Evolutionary conservation across 2,329 filamentous ascomycete species (phyloP), one percentile per base, ranked within the genome.

Genomic region (Verticillium albo-atrum): DNA sequence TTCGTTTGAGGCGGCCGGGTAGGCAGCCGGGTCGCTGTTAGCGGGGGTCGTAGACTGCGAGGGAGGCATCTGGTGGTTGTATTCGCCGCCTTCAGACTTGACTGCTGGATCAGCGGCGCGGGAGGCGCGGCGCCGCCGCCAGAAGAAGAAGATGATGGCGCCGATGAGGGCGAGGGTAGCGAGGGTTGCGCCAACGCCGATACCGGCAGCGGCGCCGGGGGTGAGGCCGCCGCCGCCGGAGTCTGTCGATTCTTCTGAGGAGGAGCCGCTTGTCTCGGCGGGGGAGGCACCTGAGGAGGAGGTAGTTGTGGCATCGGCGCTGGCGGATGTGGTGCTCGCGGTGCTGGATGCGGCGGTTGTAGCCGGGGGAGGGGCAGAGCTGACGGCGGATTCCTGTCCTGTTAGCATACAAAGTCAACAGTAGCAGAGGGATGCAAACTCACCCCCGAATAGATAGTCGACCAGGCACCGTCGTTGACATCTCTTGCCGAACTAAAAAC

Each of bases 391-490:
- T 50, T 25, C 57, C 20, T 52, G 15, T n/a, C 4, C 15, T 7
- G 54, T 25, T 6, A 6, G 6, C 2, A n/a, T 10, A 26, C 20
- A 23, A 5, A 30, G 7, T 28, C 6, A 2, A 15, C 12, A 25
- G n/a, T 9, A 20, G 12, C 25, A 5, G 23, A 5, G 23, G 20
- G 4, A 17, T 2, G n/a, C 23, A 30, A 10, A 57, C 67, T 59
- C 60, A 71, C 71, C 28, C 67, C 66, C 7, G 65, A 67, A 23
- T 71, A 73, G 9, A 67, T 63, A 0, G 72, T 75, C 1, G 70
- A 74, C 51, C 69, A 75, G 2, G 68, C 70, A 1, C 66, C 67
- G 15, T 74, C 69, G 30, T 75, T 58, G 0, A 75, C 68, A 1
- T 66, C 34, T 1, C 63, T 64, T 1, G 65, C 67, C 17, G 71